These are phyloP conservation scores for Fusarium sp. DNA, from an alignment of 2,329 filamentous ascomycete genomes.

Conservation along the genomic window DNA sequence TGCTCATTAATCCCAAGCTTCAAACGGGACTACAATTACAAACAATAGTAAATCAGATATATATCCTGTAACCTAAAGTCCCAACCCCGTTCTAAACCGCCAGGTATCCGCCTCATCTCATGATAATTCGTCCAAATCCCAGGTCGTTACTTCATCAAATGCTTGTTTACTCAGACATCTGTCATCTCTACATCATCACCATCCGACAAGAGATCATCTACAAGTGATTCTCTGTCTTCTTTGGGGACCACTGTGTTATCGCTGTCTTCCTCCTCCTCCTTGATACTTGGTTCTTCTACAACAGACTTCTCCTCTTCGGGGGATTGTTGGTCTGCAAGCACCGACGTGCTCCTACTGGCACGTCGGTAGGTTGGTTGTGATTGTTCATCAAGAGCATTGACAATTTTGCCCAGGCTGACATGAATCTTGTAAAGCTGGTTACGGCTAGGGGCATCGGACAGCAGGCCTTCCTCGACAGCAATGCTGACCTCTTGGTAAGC, in stretches of 20 bases:
- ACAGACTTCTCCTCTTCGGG: conserved; percentile 56
- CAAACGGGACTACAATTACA: conserved; percentile 15
- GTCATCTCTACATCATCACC: conserved; percentile 53
- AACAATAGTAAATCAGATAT: conserved; percentile 24
- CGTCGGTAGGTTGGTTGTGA: conserved; percentile 52
- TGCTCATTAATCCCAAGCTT: not conserved
- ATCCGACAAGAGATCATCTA: conserved; percentile 56
- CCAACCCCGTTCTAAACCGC: conserved; percentile 5
- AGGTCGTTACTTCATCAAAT: conserved; percentile 38
- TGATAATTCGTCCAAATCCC: conserved; percentile 36
- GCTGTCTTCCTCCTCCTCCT: conserved; percentile 60
- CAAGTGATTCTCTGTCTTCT: conserved; percentile 52
- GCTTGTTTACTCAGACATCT: conserved; percentile 36
- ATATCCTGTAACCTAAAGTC: conserved; percentile 32
- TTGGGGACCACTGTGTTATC: conserved; percentile 49
- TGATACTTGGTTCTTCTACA: conserved; percentile 58
- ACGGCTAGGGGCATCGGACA: conserved; percentile 69
- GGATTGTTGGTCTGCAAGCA: conserved; percentile 46
- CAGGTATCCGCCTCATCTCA: conserved; percentile 24
- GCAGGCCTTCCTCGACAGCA: conserved; percentile 71
- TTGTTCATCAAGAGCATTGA: conserved; percentile 66
- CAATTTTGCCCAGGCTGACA: conserved; percentile 73
- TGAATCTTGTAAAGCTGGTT: conserved; percentile 77
- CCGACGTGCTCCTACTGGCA: conserved; percentile 59
- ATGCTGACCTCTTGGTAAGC: conserved; percentile 68